Conservation (phyloP, 73 alveolate genomes). For the Paramecium biaurelia region DNA sequence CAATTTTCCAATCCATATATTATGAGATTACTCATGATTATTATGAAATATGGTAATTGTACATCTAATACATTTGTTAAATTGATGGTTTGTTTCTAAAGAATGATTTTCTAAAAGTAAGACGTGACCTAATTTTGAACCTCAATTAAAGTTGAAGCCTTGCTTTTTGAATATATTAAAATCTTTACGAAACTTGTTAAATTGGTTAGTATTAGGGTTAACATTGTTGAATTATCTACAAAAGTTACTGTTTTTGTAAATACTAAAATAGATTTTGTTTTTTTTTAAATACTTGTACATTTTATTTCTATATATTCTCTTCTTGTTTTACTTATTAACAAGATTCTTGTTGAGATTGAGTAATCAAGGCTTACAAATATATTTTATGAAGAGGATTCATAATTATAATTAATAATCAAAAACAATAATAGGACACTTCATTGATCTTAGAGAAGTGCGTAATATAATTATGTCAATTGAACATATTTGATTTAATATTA, state of each 20-base stretch:
- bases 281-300: neutral
- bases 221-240: neutral
- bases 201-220: neutral
- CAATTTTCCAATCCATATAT: neutral
- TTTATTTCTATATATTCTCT: neutral
- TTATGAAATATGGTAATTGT: constrained; percentile 2
- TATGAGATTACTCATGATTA: neutral
- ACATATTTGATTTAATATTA: neutral
- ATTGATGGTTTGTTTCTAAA: neutral
- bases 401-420: neutral
- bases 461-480: neutral
- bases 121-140: constrained; percentile 1
- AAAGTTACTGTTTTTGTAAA: neutral
- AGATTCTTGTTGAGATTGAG: neutral
- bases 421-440: neutral
- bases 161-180: neutral
- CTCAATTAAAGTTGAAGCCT: constrained; percentile 19
- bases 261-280: neutral
- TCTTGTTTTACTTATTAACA: neutral
- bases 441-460: neutral
- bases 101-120: neutral
- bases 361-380: constrained; percentile 11
- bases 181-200: neutral
- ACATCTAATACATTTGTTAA: neutral
- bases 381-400: constrained; percentile 43